Conservation (phyloP, 768 basidiomycete genomes). For the Scleroderma bovista region DNA sequence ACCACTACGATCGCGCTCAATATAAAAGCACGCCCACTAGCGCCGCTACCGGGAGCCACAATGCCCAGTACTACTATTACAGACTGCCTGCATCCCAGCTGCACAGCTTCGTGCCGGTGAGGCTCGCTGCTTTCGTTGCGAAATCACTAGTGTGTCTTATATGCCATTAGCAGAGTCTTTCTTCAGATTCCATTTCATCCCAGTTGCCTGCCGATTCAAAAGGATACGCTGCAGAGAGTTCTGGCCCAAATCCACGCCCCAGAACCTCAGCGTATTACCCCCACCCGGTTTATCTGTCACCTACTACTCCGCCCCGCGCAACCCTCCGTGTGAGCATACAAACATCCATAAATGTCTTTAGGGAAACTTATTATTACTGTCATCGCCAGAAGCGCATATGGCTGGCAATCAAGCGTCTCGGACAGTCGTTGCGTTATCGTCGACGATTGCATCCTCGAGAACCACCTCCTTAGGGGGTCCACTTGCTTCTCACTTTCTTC, state of each 20-base stretch:
- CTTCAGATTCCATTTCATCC: not conserved
- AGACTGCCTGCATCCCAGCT: not conserved
- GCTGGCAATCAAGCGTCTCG: not conserved
- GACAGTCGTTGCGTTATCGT: not conserved
- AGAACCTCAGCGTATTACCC: not conserved
- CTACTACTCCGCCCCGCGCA: not conserved
- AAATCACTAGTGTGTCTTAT: not conserved
- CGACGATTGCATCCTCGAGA: not conserved
- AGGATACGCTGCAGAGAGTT: not conserved
- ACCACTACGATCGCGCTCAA: not conserved
- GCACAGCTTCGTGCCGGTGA: not conserved
- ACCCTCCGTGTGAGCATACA: conserved; percentile 2
- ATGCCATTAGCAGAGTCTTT: not conserved
- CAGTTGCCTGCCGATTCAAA: not conserved
- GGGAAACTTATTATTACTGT: not conserved
- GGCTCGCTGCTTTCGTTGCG: not conserved
- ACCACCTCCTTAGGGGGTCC: too few relatives aligned
- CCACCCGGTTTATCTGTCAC: not conserved
- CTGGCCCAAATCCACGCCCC: not conserved
- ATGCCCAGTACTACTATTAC: not conserved
- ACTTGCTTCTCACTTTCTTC: too few relatives aligned
- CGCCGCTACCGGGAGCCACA: not conserved
- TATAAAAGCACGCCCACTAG: not conserved
- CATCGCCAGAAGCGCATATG: not conserved
- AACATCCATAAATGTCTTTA: not conserved